These are phyloP conservation scores for Wickerhamiella allomyrinae DNA, from an alignment of 805 yeast genomes.

Conservation along the genomic window DNA sequence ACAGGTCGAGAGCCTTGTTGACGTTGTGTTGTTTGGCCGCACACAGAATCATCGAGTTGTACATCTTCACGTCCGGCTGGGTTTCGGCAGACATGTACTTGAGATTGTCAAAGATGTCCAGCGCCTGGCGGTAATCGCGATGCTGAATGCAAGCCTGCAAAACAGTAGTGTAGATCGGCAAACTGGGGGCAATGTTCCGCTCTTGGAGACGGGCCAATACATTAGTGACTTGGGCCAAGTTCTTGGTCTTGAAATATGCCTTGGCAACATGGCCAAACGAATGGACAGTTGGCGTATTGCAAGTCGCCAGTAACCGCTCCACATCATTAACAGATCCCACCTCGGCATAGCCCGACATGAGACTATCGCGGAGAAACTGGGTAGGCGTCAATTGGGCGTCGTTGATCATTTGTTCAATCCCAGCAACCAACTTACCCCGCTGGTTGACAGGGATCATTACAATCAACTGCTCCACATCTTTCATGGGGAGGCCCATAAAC, in stretches of 20 bases:
- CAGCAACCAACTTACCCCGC: slow-evolving; percentile 12
- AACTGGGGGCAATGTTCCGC: slow-evolving; percentile 15
- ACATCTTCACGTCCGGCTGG: slow-evolving; percentile 53
- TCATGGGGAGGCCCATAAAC: slow-evolving; percentile 9
- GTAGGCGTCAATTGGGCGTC: slow-evolving; percentile 13
- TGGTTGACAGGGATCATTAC: slow-evolving; percentile 17
- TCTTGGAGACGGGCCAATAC: slow-evolving; percentile 17
- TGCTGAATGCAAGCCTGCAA: slow-evolving; percentile 45
- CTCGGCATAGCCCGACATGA: slow-evolving; percentile 25
- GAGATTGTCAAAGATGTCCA: slow-evolving; percentile 67
- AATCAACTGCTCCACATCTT: slow-evolving; percentile 19
- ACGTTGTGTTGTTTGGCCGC: slow-evolving; percentile 48
- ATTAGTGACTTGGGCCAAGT: slow-evolving; percentile 16
- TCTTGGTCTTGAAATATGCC: slow-evolving; percentile 18
- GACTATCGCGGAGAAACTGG: slow-evolving; percentile 14
- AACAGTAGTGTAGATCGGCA: slow-evolving; percentile 38
- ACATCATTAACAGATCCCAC: slow-evolving; percentile 16
- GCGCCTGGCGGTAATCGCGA: slow-evolving; percentile 43
- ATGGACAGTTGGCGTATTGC: slow-evolving; percentile 15
- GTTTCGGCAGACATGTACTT: slow-evolving; percentile 57
- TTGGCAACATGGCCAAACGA: slow-evolving; percentile 24
- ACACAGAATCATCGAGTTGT: slow-evolving; percentile 55
- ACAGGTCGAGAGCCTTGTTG: slow-evolving; percentile 64
- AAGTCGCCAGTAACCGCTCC: slow-evolving; percentile 15
- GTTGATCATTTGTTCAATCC: slow-evolving; percentile 17